A percentile compares a stretch with the other conserved stretches of the same genome.
These are phyloP conservation scores for Lachancea sp. DNA, from an alignment of 805 yeast species.

Conservation along the genomic window DNA sequence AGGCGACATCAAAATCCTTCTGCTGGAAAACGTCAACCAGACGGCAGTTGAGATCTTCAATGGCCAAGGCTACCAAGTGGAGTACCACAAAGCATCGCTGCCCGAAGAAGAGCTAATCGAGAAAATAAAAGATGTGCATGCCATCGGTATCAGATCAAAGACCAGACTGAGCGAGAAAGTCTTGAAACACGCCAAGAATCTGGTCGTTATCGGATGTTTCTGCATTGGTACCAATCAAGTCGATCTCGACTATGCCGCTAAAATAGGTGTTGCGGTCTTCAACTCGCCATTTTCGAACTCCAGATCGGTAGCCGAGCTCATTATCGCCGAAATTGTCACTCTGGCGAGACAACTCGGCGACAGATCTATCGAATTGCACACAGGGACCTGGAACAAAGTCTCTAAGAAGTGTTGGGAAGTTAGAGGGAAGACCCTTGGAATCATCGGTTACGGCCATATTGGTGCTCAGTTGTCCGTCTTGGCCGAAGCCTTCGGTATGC, in stretches of 20 bases:
- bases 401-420: slow-evolving; percentile 96
- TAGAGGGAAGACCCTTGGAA: slow-evolving; percentile 96
- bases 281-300: slow-evolving; percentile 98
- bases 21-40: slow-evolving; percentile 87
- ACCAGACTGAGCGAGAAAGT: slow-evolving; percentile 79
- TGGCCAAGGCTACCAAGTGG: slow-evolving; percentile 95
- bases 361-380: slow-evolving; percentile 90
- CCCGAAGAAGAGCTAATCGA: slow-evolving; percentile 92
- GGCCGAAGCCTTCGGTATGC: slow-evolving; percentile 98
- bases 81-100: slow-evolving; percentile 80
- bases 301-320: slow-evolving; percentile 96
- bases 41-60: slow-evolving; percentile 84
- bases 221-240: slow-evolving; percentile 99
- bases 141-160: slow-evolving; percentile 96
- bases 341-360: slow-evolving; percentile 96
- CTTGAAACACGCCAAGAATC: slow-evolving; percentile 78
- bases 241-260: slow-evolving; percentile 85
- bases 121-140: slow-evolving; percentile 89
- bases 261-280: slow-evolving; percentile 91
- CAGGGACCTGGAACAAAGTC: slow-evolving; percentile 97
- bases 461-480: slow-evolving; percentile 94
- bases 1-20: slow-evolving; percentile 86
- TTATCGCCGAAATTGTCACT: slow-evolving; percentile 88
- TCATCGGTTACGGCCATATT: slow-evolving; percentile 96
- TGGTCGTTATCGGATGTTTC: slow-evolving; percentile 92